Conservation (phyloP, 2,329 filamentous ascomycete species). For the Nannizziopsis arthrosporioides region DNA sequence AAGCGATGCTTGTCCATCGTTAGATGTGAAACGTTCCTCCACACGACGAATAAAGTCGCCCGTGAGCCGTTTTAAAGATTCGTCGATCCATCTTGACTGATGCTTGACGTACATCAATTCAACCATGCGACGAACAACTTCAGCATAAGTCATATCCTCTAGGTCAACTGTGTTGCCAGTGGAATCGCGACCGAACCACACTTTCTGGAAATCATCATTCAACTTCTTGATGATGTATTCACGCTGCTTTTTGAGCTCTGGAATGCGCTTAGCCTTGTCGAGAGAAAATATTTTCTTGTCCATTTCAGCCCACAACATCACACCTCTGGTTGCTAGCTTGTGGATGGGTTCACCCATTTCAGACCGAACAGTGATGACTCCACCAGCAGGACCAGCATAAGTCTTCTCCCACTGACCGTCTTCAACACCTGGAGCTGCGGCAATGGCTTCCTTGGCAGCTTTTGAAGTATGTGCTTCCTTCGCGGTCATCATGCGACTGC, state of each 20-base stretch:
- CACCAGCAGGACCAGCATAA: slow-evolving; percentile 81
- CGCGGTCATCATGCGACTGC: slow-evolving; percentile 87
- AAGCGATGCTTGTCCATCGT: slow-evolving; percentile 59
- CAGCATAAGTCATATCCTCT: slow-evolving; percentile 90
- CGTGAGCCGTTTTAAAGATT: slow-evolving; percentile 67
- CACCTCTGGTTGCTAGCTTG: slow-evolving; percentile 93
- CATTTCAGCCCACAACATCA: slow-evolving; percentile 97
- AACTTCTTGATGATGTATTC: slow-evolving; percentile 91
- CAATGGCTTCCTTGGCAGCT: slow-evolving; percentile 80
- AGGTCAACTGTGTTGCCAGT: slow-evolving; percentile 71
- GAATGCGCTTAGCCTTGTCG: slow-evolving; percentile 84
- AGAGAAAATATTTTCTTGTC: slow-evolving; percentile 95
- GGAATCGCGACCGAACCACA: slow-evolving; percentile 86
- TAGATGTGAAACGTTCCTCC: slow-evolving; percentile 85
- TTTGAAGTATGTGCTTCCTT: slow-evolving; percentile 84
- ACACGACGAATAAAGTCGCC: slow-evolving; percentile 94
- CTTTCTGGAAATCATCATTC: slow-evolving; percentile 92
- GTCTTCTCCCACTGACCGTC: slow-evolving; percentile 84
- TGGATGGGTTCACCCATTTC: slow-evolving; percentile 99
- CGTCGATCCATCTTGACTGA: slow-evolving; percentile 82
- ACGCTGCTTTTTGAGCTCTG: slow-evolving; percentile 76
- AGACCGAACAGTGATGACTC: slow-evolving; percentile 89
- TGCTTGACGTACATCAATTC: slow-evolving; percentile 87
- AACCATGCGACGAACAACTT: slow-evolving; percentile 76
- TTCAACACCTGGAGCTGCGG: slow-evolving; percentile 69